phyloP scores from a whole-genome alignment of 73 alveolate genomes.

The Tetrahymena borealis region DNA sequence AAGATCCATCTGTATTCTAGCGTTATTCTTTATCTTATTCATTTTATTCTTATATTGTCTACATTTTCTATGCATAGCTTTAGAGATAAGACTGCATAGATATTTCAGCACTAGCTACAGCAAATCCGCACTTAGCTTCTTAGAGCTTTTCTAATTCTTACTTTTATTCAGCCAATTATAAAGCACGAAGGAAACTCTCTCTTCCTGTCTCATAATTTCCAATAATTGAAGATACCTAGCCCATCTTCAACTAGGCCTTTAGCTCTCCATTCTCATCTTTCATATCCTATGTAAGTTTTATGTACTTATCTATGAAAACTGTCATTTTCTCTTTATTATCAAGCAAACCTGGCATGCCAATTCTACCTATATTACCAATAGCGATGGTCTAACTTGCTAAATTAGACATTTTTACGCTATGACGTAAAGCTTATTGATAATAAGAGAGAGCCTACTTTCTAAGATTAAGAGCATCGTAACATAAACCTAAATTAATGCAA shows the following conservation, averaged over 20 bases:
- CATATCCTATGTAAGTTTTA: slow-evolving; percentile 8
- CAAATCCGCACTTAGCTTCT: slow-evolving; percentile 46
- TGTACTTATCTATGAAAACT: slow-evolving; percentile 28
- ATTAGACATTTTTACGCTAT: slow-evolving; percentile 11
- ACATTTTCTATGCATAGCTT: background rate
- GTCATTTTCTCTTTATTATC: slow-evolving; percentile 39
- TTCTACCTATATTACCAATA: slow-evolving; percentile 34
- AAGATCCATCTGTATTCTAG: background rate
- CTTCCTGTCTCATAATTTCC: slow-evolving; percentile 29
- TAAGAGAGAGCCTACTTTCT: slow-evolving; percentile 12
- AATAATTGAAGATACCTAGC: slow-evolving; percentile 4
- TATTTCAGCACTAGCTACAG: slow-evolving; percentile 32
- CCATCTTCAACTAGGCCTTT: slow-evolving; percentile 34
- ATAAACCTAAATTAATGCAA: slow-evolving; percentile 32
- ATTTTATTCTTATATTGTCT: background rate
- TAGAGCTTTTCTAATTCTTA: background rate
- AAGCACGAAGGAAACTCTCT: slow-evolving; percentile 19
- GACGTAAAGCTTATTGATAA: slow-evolving; percentile 16
- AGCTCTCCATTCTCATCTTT: slow-evolving; percentile 10
- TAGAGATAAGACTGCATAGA: background rate
- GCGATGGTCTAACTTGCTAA: slow-evolving; percentile 30
- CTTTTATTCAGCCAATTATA: slow-evolving; percentile 22
- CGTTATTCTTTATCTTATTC: background rate
- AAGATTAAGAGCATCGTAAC: slow-evolving; percentile 13
- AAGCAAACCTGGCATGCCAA: slow-evolving; percentile 22